Evolutionary conservation across 139 green algal species (phyloP).

Genomic region (Picochlorum sp.): DNA sequence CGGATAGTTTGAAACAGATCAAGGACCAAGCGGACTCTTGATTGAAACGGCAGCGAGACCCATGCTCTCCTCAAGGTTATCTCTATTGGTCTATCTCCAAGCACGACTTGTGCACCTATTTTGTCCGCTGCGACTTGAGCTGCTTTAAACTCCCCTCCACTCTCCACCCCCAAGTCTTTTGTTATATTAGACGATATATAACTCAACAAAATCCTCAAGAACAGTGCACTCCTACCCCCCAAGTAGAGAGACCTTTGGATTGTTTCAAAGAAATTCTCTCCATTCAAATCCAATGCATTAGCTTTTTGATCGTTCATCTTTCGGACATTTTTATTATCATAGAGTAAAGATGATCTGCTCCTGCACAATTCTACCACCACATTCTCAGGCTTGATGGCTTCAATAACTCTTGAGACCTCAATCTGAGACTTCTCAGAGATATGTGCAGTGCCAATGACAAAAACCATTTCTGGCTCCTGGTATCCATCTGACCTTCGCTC

Average conservation of each 20-base stretch:
- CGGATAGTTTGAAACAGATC: slow-evolving; percentile 17
- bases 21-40: slow-evolving; percentile 22
- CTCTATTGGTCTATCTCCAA: slow-evolving; percentile 76
- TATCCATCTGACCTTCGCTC: slow-evolving; percentile 65
- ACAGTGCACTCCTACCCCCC: slow-evolving; percentile 42
- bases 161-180: slow-evolving; percentile 16
- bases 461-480: slow-evolving; percentile 51
- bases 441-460: slow-evolving; percentile 67
- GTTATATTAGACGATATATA: not conserved
- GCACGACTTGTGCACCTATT: slow-evolving; percentile 52
- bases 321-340: not conserved
- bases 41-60: slow-evolving; percentile 30
- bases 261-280: slow-evolving; percentile 24
- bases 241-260: slow-evolving; percentile 37
- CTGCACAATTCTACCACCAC: slow-evolving; percentile 67
- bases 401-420: slow-evolving; percentile 44
- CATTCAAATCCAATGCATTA: slow-evolving; percentile 37
- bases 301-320: not conserved
- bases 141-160: slow-evolving; percentile 53
- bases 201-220: slow-evolving; percentile 53
- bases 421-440: slow-evolving; percentile 35
- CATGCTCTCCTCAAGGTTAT: slow-evolving; percentile 65
- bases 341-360: slow-evolving; percentile 39
- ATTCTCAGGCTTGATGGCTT: slow-evolving; percentile 42
- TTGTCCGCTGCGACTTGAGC: slow-evolving; percentile 37